Evolutionary conservation across 371 early-diverging fungal genomes (phyloP).

Genomic region (Mucor circinelloides): DNA sequence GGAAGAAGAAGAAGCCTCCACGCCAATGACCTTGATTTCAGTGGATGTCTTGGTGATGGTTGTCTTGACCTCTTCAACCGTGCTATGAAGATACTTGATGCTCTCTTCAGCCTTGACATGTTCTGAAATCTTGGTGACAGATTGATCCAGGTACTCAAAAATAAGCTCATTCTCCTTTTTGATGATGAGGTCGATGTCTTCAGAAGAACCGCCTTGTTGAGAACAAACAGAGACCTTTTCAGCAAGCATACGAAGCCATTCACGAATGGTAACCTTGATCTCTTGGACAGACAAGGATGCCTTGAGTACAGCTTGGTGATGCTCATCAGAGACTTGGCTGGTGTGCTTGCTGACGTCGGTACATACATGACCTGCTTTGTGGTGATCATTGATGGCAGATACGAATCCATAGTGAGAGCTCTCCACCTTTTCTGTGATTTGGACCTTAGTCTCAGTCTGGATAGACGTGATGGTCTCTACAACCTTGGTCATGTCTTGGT

Average conservation of each 20-base stretch:
- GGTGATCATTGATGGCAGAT: constrained; percentile 13
- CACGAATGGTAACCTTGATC: constrained; percentile 26
- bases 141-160: constrained; percentile 20
- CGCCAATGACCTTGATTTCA: constrained; percentile 27
- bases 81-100: constrained; percentile 10
- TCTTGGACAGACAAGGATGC: constrained; percentile 30
- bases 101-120: constrained; percentile 26
- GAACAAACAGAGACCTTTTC: constrained; percentile 31
- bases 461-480: constrained; percentile 16
- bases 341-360: neutral
- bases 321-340: neutral
- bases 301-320: neutral
- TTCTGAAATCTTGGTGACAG: constrained; percentile 24
- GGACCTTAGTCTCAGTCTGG: constrained; percentile 22
- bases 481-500: constrained; percentile 19
- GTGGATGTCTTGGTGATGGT: constrained; percentile 19
- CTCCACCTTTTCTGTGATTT: constrained; percentile 28
- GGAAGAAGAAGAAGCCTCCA: constrained; percentile 13
- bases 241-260: constrained; percentile 29
- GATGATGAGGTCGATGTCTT: constrained; percentile 27
- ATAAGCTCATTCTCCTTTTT: constrained; percentile 18
- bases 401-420: constrained; percentile 20
- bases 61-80: constrained; percentile 25
- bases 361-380: constrained; percentile 13
- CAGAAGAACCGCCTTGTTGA: constrained; percentile 18